These are phyloP conservation scores for Zalaria obscura DNA, from an alignment of 2,329 filamentous ascomycete genomes.

Conservation along the genomic window DNA sequence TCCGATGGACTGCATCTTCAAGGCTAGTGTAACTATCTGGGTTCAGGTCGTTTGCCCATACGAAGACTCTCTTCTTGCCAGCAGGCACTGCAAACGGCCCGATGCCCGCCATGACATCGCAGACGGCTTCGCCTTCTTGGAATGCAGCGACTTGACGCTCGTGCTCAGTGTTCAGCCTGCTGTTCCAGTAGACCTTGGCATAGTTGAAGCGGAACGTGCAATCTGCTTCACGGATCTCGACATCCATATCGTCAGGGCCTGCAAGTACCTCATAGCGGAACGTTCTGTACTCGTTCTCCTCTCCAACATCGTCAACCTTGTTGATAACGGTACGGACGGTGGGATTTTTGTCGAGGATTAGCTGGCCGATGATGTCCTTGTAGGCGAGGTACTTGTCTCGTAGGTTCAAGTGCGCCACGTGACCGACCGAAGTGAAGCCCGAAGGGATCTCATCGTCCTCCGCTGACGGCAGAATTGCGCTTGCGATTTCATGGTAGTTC, in stretches of 20 bases:
- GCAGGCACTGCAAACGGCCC: conserved; percentile 90
- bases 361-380: conserved; percentile 70
- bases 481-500: conserved; percentile 75
- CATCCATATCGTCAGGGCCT: conserved; percentile 69
- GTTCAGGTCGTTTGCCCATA: conserved; percentile 96
- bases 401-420: conserved; percentile 88
- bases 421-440: conserved; percentile 79
- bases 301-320: conserved; percentile 80
- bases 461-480: conserved; percentile 65
- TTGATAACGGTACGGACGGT: conserved; percentile 82
- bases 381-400: conserved; percentile 71
- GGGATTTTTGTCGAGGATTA: conserved; percentile 82
- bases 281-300: conserved; percentile 74
- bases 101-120: conserved; percentile 94
- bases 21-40: conserved; percentile 71
- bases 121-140: conserved; percentile 72
- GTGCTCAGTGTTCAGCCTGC: conserved; percentile 79
- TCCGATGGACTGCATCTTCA: conserved; percentile 52
- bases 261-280: conserved; percentile 85
- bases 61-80: conserved; percentile 78
- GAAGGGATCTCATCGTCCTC: conserved; percentile 67
- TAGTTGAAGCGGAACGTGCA: conserved; percentile 92
- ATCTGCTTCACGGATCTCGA: conserved; percentile 65
- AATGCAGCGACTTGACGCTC: conserved; percentile 64
- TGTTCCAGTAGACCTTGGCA: conserved; percentile 96